A percentile compares a stretch with the other conserved stretches of the same genome.
These are phyloP conservation scores for Teunomyces gatunensis DNA, from an alignment of 805 yeast genomes.

Conservation along the genomic window DNA sequence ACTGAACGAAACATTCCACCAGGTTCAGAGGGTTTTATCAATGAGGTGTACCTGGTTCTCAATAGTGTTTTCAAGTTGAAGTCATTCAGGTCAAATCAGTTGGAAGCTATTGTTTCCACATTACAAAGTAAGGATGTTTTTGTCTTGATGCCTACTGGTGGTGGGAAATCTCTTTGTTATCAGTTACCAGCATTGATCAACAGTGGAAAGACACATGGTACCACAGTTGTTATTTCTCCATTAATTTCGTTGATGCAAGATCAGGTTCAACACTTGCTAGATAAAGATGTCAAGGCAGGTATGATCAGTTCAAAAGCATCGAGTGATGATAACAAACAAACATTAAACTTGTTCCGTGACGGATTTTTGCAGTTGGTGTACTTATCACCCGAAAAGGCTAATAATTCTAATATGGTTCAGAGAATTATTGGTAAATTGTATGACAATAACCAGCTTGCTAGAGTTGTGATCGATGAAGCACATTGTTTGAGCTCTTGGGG, in stretches of 20 bases:
- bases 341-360: constrained; percentile 57
- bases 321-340: constrained; percentile 58
- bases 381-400: constrained; percentile 92
- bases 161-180: constrained; percentile 94
- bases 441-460: constrained; percentile 58
- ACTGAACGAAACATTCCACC: constrained; percentile 20
- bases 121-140: constrained; percentile 80
- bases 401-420: constrained; percentile 67
- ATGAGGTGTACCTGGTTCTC: constrained; percentile 61
- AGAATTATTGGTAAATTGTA: constrained; percentile 58
- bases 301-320: constrained; percentile 81
- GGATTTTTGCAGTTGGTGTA: constrained; percentile 78
- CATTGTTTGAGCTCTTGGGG: constrained; percentile 99
- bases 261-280: constrained; percentile 79
- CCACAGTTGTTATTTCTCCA: constrained; percentile 91
- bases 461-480: constrained; percentile 94
- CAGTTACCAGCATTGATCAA: constrained; percentile 88
- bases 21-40: constrained; percentile 53
- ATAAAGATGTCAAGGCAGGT: constrained; percentile 71
- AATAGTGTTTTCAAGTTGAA: constrained; percentile 58
- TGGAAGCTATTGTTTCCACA: constrained; percentile 81
- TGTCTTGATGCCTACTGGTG: constrained; percentile 98
- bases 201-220: constrained; percentile 73
- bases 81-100: constrained; percentile 77
- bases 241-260: constrained; percentile 96